phyloP scores from a whole-genome alignment of 2,329 filamentous ascomycete genomes.

The Fusarium denticulatum region DNA sequence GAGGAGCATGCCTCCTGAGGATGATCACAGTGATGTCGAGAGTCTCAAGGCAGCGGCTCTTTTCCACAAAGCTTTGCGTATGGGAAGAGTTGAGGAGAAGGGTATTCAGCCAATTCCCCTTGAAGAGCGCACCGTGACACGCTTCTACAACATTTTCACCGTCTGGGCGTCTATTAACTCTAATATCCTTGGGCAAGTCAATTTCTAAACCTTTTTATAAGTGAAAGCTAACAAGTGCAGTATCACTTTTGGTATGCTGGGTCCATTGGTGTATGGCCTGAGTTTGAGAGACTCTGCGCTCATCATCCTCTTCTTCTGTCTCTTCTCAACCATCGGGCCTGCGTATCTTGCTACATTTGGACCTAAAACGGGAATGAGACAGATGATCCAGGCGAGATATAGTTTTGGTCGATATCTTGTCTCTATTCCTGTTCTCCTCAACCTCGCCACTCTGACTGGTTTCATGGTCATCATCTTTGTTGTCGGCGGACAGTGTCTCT shows the following conservation, averaged over 20 bases:
- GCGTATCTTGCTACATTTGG: conserved; percentile 68
- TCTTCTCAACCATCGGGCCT: conserved; percentile 63
- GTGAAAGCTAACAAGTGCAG: conserved; percentile 45
- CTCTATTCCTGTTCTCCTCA: conserved; percentile 68
- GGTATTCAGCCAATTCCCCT: conserved; percentile 56
- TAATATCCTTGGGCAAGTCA: conserved; percentile 57
- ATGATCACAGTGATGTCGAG: conserved; percentile 42
- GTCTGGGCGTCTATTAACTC: conserved; percentile 60
- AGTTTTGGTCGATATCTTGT: conserved; percentile 69
- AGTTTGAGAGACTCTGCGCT: conserved; percentile 65
- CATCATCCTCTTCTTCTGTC: conserved; percentile 71
- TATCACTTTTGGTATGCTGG: conserved; percentile 72
- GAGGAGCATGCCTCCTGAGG: conserved; percentile 29
- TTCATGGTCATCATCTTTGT: conserved; percentile 71
- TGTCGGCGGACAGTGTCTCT: conserved; percentile 67
- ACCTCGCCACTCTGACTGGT: conserved; percentile 70
- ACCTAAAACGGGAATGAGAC: conserved; percentile 70
- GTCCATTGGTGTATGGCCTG: conserved; percentile 64
- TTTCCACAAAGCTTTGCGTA: conserved; percentile 48
- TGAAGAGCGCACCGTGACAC: conserved; percentile 53
- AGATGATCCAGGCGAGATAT: conserved; percentile 73
- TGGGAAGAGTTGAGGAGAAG: conserved; percentile 55
- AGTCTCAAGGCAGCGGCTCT: conserved; percentile 42
- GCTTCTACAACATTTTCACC: conserved; percentile 58
- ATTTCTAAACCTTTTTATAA: not conserved